Conservation (phyloP, 805 yeast genomes). For the Cyberlindnera misumaiensis region DNA sequence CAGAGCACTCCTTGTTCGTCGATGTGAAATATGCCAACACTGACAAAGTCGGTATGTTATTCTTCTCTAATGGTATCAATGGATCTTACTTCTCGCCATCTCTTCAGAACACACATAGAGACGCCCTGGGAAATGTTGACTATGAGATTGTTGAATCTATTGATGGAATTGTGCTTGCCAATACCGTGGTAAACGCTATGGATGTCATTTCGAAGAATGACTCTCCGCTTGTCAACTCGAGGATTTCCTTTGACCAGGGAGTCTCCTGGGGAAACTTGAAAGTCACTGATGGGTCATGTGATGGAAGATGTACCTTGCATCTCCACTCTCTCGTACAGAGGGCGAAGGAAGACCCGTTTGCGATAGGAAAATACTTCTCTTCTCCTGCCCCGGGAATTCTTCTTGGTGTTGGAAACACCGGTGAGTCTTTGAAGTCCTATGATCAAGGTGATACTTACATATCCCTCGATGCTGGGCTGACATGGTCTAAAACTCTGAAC, state of each 20-base stretch:
- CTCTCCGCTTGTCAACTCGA: constrained; percentile 19
- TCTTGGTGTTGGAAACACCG: constrained; percentile 37
- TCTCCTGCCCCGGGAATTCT: constrained; percentile 40
- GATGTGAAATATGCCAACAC: constrained; percentile 24
- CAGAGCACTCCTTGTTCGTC: constrained; percentile 34
- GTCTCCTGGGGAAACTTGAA: constrained; percentile 26
- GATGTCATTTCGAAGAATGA: constrained; percentile 7
- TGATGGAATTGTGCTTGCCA: constrained; percentile 59
- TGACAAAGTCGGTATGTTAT: constrained; percentile 25
- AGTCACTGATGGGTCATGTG: constrained; percentile 21
- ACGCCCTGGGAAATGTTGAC: constrained; percentile 26
- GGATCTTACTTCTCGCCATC: constrained; percentile 45
- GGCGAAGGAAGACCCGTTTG: constrained; percentile 13
- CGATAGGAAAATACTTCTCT: constrained; percentile 27
- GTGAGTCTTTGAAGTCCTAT: constrained; percentile 18
- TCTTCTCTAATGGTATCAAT: constrained; percentile 35
- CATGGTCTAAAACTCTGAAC: constrained; percentile 55
- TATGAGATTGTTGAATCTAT: constrained; percentile 37
- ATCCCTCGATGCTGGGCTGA: constrained; percentile 71
- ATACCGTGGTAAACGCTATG: constrained; percentile 22
- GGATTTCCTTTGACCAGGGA: constrained; percentile 34
- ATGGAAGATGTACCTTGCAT: constrained; percentile 25
- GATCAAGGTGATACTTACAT: constrained; percentile 44
- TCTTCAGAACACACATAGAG: constrained; percentile 34
- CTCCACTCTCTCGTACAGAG: constrained; percentile 30